Evolutionary conservation across 352 stramenopile genomes (phyloP), one percentile per base, ranked within the genome.

Genomic region (Halophytophthora polymorphica): DNA sequence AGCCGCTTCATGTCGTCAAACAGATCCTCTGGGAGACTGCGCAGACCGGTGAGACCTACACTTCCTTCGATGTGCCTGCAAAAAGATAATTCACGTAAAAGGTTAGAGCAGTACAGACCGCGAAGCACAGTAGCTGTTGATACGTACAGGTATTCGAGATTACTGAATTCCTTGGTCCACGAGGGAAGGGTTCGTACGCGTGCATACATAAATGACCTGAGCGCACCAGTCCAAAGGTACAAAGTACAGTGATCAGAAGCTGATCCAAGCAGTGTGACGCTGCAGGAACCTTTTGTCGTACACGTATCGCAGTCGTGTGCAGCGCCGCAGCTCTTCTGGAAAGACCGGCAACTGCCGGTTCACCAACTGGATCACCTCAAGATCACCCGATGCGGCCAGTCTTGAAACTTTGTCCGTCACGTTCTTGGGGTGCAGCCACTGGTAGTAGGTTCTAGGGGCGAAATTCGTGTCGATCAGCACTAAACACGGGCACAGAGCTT

Each of bases 401-500:
- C 52, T 41, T 6, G 44, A 39, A 1, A 78, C 38, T 47, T 66
- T 69, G 0, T 77, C 49, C 0, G 54, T 76, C 37, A 65, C 43
- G 19, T 73, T 64, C 0, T 14, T 52, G 4, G 71, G 66, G 0
- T 47, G 31, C 11, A 62, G 18, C 69, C 72, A 83, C 10, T 64
- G 54, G 6, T 64, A 58, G 18, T 49, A 73, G 10, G 43, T 64
- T 5, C 43, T 59, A 2, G 50, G 47, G 0, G 46, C 62, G 2
- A 49, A 41, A 19, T 71, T 38, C 14, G 48, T 41, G 43, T 78
- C 66, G 34, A 80, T 73, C 36, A 72, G 56, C 2, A 66, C 54
- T 2, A 84, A 39, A 19, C 73, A 84, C 7, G 68, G 70, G 19
- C 70, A 81, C 6, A 77, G 54, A 0, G 36, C 53, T 31, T 31